Evolutionary conservation across 176 grass and related monocot genomes (phyloP).

Genomic region (Areca catechu): DNA sequence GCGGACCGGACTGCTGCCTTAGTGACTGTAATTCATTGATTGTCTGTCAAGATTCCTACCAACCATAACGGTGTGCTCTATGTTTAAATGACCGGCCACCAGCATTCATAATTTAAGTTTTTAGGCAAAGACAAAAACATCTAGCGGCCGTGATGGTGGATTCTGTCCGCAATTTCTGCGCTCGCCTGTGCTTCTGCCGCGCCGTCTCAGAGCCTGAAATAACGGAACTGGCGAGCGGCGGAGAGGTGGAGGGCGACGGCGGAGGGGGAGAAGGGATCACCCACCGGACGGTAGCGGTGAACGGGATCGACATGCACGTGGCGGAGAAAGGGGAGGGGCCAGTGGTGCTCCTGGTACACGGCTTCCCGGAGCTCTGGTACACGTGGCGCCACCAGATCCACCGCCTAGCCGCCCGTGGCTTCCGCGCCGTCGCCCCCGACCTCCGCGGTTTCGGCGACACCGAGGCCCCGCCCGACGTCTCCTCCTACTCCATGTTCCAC

Average conservation of each 20-base stretch:
- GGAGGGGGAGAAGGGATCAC: constrained; percentile 4
- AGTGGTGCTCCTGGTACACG: constrained; percentile 32
- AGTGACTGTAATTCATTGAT: too few relatives aligned
- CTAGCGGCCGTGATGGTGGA: too few relatives aligned
- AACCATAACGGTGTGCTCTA: too few relatives aligned
- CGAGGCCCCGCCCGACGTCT: constrained; percentile 9
- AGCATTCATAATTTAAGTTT: too few relatives aligned
- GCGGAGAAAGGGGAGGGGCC: constrained; percentile 39
- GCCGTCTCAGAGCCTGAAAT: too few relatives aligned
- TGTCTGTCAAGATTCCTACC: too few relatives aligned
- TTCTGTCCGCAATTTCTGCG: too few relatives aligned
- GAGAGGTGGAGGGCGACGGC: neutral
- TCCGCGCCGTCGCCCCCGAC: constrained; percentile 35
- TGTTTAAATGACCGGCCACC: too few relatives aligned
- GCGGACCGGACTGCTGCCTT: too few relatives aligned
- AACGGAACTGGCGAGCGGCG: neutral
- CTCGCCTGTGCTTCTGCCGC: too few relatives aligned
- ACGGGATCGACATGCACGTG: constrained; percentile 40
- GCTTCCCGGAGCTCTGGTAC: constrained; percentile 47
- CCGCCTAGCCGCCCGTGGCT: constrained; percentile 23
- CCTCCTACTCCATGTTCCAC: constrained; percentile 35
- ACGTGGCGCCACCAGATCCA: constrained; percentile 43
- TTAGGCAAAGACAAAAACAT: too few relatives aligned
- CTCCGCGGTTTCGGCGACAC: constrained; percentile 39
- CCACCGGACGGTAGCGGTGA: constrained; percentile 20